These are phyloP conservation scores for Fusarium sp. DNA, from an alignment of 2,329 filamentous ascomycete species.

Conservation along the genomic window DNA sequence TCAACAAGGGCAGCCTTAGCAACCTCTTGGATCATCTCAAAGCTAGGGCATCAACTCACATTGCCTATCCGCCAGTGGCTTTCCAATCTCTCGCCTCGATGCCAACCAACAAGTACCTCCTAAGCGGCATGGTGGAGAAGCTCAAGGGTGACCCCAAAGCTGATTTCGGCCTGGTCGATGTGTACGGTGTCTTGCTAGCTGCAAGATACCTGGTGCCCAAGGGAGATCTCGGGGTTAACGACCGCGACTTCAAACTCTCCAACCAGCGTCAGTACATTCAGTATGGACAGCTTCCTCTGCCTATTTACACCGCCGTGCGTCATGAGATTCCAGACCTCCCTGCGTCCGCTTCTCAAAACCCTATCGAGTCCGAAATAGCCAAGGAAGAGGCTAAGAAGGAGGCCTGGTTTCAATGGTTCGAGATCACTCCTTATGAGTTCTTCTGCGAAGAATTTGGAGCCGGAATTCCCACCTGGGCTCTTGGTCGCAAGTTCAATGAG, in stretches of 20 bases:
- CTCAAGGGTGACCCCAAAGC: slow-evolving; percentile 74
- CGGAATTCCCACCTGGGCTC: slow-evolving; percentile 92
- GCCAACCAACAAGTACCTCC: slow-evolving; percentile 90
- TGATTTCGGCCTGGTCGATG: slow-evolving; percentile 88
- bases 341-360: slow-evolving; percentile 37
- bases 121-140: slow-evolving; percentile 91
- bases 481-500: slow-evolving; percentile 81
- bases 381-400: slow-evolving; percentile 65
- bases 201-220: slow-evolving; percentile 83
- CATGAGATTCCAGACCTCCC: slow-evolving; percentile 85
- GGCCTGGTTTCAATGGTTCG: slow-evolving; percentile 98
- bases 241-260: slow-evolving; percentile 86
- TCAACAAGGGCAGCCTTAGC: slow-evolving; percentile 71
- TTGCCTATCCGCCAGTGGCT: slow-evolving; percentile 88
- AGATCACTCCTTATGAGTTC: slow-evolving; percentile 92
- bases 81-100: slow-evolving; percentile 82
- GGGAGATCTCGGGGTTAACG: slow-evolving; percentile 76
- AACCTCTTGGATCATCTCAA: slow-evolving; percentile 85
- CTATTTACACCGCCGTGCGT: slow-evolving; percentile 93
- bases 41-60: slow-evolving; percentile 81
- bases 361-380: slow-evolving; percentile 43
- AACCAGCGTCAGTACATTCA: slow-evolving; percentile 80
- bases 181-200: slow-evolving; percentile 87
- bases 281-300: slow-evolving; percentile 81
- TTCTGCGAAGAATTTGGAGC: slow-evolving; percentile 92